phyloP scores from a whole-genome alignment of 202 grass and related monocot species.

The Tripidium arundinaceum region DNA sequence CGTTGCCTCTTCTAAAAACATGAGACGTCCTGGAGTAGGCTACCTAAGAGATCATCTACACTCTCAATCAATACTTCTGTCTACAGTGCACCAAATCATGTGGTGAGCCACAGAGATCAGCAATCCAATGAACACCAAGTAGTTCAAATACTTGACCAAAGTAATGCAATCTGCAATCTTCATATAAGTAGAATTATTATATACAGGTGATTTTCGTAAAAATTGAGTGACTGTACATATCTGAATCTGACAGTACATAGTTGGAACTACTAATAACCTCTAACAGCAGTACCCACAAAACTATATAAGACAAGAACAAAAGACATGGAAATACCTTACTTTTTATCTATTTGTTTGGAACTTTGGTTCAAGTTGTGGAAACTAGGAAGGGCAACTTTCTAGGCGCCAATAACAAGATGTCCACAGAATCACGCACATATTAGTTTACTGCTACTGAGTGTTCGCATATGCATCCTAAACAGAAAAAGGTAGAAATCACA shows the following conservation, averaged over 20 bases:
- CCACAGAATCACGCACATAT: too few relatives aligned
- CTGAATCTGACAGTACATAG: slow-evolving; percentile 1
- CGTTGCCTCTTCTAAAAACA: slow-evolving; percentile 12
- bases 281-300: slow-evolving; percentile 9
- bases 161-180: slow-evolving; percentile 3
- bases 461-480: too few relatives aligned
- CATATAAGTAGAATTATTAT: background rate
- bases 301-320: slow-evolving; percentile 9
- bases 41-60: background rate
- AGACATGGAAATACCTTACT: slow-evolving; percentile 38
- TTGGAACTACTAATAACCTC: background rate
- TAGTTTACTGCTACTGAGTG: too few relatives aligned
- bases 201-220: background rate
- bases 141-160: background rate
- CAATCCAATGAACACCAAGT: background rate
- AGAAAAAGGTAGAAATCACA: too few relatives aligned
- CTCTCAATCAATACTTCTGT: slow-evolving; percentile 2
- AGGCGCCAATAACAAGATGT: too few relatives aligned
- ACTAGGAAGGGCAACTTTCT: too few relatives aligned
- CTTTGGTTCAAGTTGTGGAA: too few relatives aligned
- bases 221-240: background rate
- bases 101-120: background rate
- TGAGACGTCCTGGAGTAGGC: background rate
- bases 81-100: background rate
- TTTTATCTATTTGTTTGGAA: too few relatives aligned